Conservation (phyloP, 352 stramenopile species). For the Globisporangium nunn region DNA sequence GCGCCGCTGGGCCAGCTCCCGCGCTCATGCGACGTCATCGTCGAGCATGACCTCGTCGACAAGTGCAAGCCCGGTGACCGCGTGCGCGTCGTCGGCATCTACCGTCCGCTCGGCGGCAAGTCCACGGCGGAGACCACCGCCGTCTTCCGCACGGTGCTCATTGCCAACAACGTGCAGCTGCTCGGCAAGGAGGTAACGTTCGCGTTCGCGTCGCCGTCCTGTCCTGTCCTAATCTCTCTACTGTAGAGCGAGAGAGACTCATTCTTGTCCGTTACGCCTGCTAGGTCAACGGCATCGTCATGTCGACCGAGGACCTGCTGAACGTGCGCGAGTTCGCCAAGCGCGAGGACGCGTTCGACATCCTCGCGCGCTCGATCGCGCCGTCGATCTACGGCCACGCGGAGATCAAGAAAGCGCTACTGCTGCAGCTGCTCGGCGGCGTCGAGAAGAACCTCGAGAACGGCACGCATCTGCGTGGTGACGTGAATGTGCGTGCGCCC, state of each 20-base stretch:
- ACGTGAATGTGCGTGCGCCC: slow-evolving; percentile 93
- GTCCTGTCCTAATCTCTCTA: not conserved
- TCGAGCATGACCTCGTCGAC: slow-evolving; percentile 99
- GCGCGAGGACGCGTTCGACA: slow-evolving; percentile 84
- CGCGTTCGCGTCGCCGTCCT: too few relatives aligned
- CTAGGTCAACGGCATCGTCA: slow-evolving; percentile 86
- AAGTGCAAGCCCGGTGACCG: slow-evolving; percentile 97
- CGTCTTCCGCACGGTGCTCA: slow-evolving; percentile 94
- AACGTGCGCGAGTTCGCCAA: slow-evolving; percentile 93
- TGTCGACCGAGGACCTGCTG: slow-evolving; percentile 87
- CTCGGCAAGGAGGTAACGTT: slow-evolving; percentile 83
- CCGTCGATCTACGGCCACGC: slow-evolving; percentile 98
- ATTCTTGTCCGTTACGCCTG: not conserved
- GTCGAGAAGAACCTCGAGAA: slow-evolving; percentile 97
- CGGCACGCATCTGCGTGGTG: slow-evolving; percentile 98
- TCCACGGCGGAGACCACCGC: slow-evolving; percentile 73
- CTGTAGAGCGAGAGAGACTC: not conserved
- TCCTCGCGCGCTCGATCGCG: slow-evolving; percentile 93
- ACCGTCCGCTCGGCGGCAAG: slow-evolving; percentile 86
- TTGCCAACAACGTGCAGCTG: slow-evolving; percentile 95
- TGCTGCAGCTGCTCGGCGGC: slow-evolving; percentile 85
- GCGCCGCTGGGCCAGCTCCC: slow-evolving; percentile 96
- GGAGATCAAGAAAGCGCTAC: slow-evolving; percentile 94
- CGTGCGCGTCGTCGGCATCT: slow-evolving; percentile 93
- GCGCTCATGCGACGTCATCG: slow-evolving; percentile 95